Evolutionary conservation across 805 yeast species (phyloP), one percentile per base, ranked within the genome.

Genomic region (Candida endomychidarum): DNA sequence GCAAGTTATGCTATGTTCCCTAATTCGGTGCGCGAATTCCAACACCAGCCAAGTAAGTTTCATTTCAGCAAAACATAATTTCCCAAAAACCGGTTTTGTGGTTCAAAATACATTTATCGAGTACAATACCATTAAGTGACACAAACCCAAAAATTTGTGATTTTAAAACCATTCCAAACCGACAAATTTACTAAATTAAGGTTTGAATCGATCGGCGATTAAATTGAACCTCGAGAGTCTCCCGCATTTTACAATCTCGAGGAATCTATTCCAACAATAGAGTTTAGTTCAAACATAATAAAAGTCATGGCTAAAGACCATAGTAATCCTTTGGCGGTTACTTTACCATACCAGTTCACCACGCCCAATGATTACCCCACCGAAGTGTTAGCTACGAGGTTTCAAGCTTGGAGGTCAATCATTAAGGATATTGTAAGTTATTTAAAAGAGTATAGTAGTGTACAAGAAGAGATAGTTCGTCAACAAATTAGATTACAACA

Each of bases 401-500:
- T 91, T 59, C 74, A 81, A 36, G 83, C 95, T 2, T 91, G 97
- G 96, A 72, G 96, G 43, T 74, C 77, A 28, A 78, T 90, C 40
- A 80, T 89, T 42, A 79, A 81, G 46, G 83, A 91, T 24, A 64
- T 91, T 41, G 73, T 86, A 15, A 77, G 74, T 34, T 91, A 91
- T 56, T 70, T 91, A 47, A 77, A 76, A 46, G 96, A 89, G 54
- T 81, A 80, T 27, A 88, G 87, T 8, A 75, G 85, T 10, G 90
- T 86, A 41, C 93, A 89, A 57, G 96, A 90, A 60, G 96, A 90
- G 56, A 76, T 87, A 12, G 81, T 86, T 24, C 78, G 96, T 43
- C 95, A 87, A 54, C 93, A 87, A 49, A 52, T 82, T 37, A 69
- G 96, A 37, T 72, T 89, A 32, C 86, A 87, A 45, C 90, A 87